Conservation (phyloP, 2,329 filamentous ascomycete genomes). For the Colletotrichum destructivum region DNA sequence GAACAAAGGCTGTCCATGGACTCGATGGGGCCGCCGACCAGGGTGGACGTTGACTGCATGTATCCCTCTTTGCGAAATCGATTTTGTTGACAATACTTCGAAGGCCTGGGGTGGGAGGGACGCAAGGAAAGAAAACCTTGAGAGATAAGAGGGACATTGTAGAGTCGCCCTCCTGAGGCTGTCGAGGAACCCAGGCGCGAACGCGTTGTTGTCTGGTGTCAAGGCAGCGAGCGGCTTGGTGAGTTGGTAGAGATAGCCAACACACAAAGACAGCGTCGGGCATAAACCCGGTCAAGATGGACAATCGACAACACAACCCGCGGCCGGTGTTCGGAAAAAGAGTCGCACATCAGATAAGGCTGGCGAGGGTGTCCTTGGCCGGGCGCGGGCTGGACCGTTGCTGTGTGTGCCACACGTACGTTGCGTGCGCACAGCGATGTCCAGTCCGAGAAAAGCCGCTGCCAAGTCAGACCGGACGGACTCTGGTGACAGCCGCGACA, state of each 20-base stretch:
- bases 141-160: constrained; percentile 1
- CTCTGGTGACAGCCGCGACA: constrained; percentile 8
- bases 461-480: constrained; percentile 9
- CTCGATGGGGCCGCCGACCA: not conserved
- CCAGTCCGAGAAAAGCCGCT: constrained; percentile 14
- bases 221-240: not conserved
- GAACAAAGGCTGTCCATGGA: not conserved
- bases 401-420: not conserved
- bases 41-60: not conserved
- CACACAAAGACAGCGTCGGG: not conserved
- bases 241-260: not conserved
- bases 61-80: not conserved
- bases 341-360: constrained; percentile 18
- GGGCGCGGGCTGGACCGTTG: constrained; percentile 24
- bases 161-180: not conserved
- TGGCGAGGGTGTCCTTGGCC: constrained; percentile 9
- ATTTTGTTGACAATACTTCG: not conserved
- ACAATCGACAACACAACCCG: not conserved
- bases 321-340: constrained; percentile 17
- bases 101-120: not conserved
- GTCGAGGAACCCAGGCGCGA: not conserved
- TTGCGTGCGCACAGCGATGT: not conserved
- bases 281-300: constrained; percentile 4
- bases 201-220: not conserved
- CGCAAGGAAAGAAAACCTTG: not conserved